phyloP scores from a whole-genome alignment of 345 rosid species.

The Citrus mangshanensis region DNA sequence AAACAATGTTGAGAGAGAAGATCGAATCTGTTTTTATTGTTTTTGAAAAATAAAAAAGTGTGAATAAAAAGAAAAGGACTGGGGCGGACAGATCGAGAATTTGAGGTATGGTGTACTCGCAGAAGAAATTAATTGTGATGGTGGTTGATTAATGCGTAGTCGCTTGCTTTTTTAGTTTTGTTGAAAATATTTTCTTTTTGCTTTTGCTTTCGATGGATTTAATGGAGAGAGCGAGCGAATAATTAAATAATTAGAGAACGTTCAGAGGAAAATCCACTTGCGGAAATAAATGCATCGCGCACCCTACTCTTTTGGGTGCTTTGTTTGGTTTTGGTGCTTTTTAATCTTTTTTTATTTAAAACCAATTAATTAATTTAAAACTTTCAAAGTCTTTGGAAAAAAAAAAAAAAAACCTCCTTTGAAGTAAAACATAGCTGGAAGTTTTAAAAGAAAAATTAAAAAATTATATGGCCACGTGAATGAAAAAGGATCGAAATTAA shows the following conservation, averaged over 20 bases:
- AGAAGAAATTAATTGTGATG: neutral
- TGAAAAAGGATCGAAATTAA: neutral
- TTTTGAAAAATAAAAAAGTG: neutral
- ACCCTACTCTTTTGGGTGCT: conserved; percentile 2
- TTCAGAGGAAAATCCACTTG: neutral
- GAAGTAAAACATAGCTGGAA: neutral
- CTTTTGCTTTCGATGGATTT: neutral
- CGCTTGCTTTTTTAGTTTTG: neutral
- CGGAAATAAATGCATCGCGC: conserved; percentile 1
- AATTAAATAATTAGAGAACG: neutral
- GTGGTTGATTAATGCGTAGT: neutral
- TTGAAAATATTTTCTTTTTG: neutral
- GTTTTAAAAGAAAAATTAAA: neutral
- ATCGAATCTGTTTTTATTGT: neutral
- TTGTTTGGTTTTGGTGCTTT: neutral
- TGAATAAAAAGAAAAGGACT: neutral
- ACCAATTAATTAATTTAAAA: neutral
- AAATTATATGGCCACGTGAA: neutral
- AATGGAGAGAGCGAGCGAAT: neutral
- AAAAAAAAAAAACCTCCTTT: neutral
- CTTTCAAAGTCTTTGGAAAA: neutral
- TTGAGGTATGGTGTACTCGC: too few relatives aligned
- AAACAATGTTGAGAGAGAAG: neutral
- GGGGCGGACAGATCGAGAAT: conserved; percentile 14
- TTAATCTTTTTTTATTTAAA: neutral